Evolutionary conservation across 2,329 filamentous ascomycete genomes (phyloP), one percentile per base, ranked within the genome.

Genomic region (Emmonsiellopsis sp.): DNA sequence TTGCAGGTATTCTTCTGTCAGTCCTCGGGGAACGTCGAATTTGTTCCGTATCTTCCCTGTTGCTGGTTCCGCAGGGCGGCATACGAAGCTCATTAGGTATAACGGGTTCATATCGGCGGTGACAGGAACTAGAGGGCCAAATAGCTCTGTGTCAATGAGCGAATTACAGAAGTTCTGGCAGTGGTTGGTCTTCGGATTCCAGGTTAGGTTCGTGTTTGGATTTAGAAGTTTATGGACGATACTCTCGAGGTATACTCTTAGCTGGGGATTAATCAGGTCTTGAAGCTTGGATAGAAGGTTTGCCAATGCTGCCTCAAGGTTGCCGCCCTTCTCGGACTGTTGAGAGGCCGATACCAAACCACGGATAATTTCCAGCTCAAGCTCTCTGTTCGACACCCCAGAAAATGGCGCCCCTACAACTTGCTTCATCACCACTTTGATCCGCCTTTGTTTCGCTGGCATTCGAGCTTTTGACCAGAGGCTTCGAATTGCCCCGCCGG

Each of bases 1-100:
- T 9, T 70, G 64, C 0, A 76, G 63, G 47, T 73, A 75, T 57
- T 75, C 72, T 52, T 76, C 72, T 1, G 67, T 71, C 6, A 73
- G 58, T 0, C 73, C 72, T n/a, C 60, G 64, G 0, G 72, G 72
- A 7, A 73, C 63, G 42, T 66, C 61, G 47, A 63, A 68, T 55
- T 71, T 72, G 44, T 61, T 63, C 21, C 61, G 56, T 7, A 67
- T 56, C 5, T 59, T 58, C 8, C 60, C 47, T n/a, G 57, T 51
- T 17, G 49, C 21, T 51, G 65, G 62, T 27, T 59, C 52, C 7
- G 61, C 61, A 1, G 63, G 61, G 0, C 62, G 63, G 32, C 65
- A 71, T 9, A 71, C 60, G 50, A 74, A 74, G 53, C 72, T 74
- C 58, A 74, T 67, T 1, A 66, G 60, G 54, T 74, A 74, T 3